A percentile compares a stretch with the other conserved stretches of the same genome.
Conservation (phyloP, 441 rosid species). For the Arabidopsis lyrata region DNA sequence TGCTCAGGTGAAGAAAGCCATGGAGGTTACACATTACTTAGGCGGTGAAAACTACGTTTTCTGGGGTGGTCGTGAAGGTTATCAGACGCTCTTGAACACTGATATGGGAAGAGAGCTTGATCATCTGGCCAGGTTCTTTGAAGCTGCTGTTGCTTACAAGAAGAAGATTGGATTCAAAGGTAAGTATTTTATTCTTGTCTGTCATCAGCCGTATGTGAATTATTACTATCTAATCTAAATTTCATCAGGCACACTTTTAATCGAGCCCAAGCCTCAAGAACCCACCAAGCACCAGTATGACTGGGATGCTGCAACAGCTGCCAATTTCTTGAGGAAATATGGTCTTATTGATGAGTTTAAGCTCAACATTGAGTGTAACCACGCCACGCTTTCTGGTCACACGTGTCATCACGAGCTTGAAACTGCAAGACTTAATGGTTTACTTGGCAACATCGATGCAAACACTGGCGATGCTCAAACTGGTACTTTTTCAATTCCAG, state of each 20-base stretch:
- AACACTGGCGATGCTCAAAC: conserved; percentile 98
- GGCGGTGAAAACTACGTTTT: conserved; percentile 98
- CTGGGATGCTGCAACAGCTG: conserved; percentile 99
- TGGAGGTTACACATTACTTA: conserved; percentile 93
- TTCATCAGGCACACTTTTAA: conserved; percentile 74
- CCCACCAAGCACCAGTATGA: conserved; percentile 99
- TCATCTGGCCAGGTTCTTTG: conserved; percentile 85
- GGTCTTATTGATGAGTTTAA: conserved; percentile 84
- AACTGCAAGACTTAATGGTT: conserved; percentile 91
- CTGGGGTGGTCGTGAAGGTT: conserved; percentile 99
- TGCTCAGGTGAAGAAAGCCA: conserved; percentile 97
- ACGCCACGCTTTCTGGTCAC: conserved; percentile 97
- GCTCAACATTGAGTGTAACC: conserved; percentile 97
- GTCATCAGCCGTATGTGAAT: conserved; percentile 6
- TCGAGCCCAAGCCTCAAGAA: conserved; percentile 99
- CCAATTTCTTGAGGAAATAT: conserved; percentile 87
- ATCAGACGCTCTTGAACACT: conserved; percentile 91
- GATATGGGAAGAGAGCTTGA: conserved; percentile 96
- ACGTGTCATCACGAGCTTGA: conserved; percentile 99
- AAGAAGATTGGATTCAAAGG: conserved; percentile 97
- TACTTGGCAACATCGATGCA: conserved; percentile 95
- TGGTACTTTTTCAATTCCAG: conserved; percentile 46
- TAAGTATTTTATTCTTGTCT: conserved; percentile 31
- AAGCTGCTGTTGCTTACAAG: conserved; percentile 93
- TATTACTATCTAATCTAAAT: not conserved